These are phyloP conservation scores for Trichoderma polysporum DNA, from an alignment of 2,329 filamentous ascomycete genomes.

Conservation along the genomic window DNA sequence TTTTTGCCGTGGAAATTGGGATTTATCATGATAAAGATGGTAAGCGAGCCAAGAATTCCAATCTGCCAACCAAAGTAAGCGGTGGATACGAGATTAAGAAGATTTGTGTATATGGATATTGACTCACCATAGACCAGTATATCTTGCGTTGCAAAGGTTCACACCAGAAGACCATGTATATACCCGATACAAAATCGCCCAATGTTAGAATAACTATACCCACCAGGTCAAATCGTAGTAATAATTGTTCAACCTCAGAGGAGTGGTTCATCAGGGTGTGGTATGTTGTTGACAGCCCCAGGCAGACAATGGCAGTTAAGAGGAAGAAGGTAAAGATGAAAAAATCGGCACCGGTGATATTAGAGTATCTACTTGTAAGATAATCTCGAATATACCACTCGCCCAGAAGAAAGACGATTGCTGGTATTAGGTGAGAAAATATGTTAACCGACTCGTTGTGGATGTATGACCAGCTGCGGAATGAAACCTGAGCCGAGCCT, in stretches of 20 bases:
- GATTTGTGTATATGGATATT: background rate
- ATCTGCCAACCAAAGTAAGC: background rate
- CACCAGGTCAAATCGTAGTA: background rate
- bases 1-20: slow-evolving; percentile 2
- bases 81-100: background rate
- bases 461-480: slow-evolving; percentile 11
- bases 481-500: slow-evolving; percentile 1
- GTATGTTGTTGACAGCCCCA: slow-evolving; percentile 6
- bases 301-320: background rate
- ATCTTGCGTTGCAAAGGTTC: slow-evolving; percentile 8
- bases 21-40: slow-evolving; percentile 15
- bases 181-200: slow-evolving; percentile 7
- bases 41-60: slow-evolving; percentile 6
- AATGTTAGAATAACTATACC: slow-evolving; percentile 7
- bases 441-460: slow-evolving; percentile 11
- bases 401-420: background rate
- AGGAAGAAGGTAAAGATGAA: slow-evolving; percentile 10
- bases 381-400: slow-evolving; percentile 7
- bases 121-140: slow-evolving; percentile 13
- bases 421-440: slow-evolving; percentile 4
- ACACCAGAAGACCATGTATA: slow-evolving; percentile 16
- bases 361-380: background rate
- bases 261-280: slow-evolving; percentile 7
- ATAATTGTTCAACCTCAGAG: background rate
- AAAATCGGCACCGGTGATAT: background rate